A percentile compares a stretch with the other conserved stretches of the same genome.
Conservation (phyloP, 768 basidiomycete species). For the Russula compacta region DNA sequence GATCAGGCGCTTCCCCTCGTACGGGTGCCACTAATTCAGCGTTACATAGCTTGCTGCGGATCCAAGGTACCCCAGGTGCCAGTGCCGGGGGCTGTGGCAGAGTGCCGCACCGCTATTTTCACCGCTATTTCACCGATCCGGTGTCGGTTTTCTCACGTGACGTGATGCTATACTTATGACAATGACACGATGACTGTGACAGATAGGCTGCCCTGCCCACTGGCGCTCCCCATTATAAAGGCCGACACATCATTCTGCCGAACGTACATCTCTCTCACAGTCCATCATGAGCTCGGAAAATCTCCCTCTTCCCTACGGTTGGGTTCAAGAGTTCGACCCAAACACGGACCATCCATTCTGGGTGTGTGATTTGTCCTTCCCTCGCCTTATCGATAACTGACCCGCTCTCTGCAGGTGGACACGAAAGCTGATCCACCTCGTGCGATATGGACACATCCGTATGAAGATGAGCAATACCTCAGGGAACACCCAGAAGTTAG, state of each 20-base stretch:
- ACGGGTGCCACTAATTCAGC: too few species aligned
- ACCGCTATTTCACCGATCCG: background rate
- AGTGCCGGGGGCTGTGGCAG: background rate
- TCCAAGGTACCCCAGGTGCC: too few species aligned
- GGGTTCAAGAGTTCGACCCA: constrained; percentile 42
- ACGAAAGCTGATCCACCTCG: constrained; percentile 54
- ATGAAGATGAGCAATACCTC: constrained; percentile 60
- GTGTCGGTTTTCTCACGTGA: background rate
- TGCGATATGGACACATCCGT: constrained; percentile 65
- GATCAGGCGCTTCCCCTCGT: background rate
- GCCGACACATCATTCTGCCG: background rate
- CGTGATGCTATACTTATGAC: too few species aligned
- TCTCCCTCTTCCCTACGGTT: constrained; percentile 46
- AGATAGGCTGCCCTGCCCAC: background rate
- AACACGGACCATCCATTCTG: constrained; percentile 39
- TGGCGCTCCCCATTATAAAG: background rate
- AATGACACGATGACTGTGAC: background rate
- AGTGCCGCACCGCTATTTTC: background rate
- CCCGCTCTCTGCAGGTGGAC: constrained; percentile 42
- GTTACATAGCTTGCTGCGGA: background rate
- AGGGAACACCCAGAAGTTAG: constrained; percentile 40
- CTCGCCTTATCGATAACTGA: background rate
- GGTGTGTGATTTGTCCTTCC: constrained; percentile 26
- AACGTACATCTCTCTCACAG: background rate
- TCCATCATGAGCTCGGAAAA: constrained; percentile 23